Evolutionary conservation across 495 filamentous ascomycete species (phyloP).

Genomic region (Xylaria intraflava): DNA sequence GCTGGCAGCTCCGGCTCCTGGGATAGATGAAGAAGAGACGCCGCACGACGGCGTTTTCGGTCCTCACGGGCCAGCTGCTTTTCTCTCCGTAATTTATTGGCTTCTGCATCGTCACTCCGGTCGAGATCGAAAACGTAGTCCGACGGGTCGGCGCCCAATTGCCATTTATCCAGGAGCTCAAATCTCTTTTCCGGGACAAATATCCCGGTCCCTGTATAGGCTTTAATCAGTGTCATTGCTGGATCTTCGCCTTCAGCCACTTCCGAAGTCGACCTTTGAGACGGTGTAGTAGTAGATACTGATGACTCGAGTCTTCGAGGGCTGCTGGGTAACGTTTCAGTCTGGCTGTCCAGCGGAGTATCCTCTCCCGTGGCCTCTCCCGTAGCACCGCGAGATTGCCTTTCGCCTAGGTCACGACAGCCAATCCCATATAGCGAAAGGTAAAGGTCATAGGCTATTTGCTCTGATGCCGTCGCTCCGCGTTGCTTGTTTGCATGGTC

Average conservation of each 20-base stretch:
- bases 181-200: conserved; percentile 18
- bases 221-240: conserved; percentile 21
- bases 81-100: conserved; percentile 16
- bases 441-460: conserved; percentile 21
- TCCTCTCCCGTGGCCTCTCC: conserved; percentile 16
- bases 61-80: conserved; percentile 19
- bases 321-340: conserved; percentile 12
- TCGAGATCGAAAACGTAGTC: conserved; percentile 26
- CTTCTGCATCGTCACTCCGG: conserved; percentile 12
- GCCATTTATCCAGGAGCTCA: conserved; percentile 26
- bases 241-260: conserved; percentile 16
- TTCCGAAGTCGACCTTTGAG: conserved; percentile 8
- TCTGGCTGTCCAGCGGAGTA: conserved; percentile 21
- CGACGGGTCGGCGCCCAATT: conserved; percentile 15
- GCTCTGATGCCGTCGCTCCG: conserved; percentile 2
- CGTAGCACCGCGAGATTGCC: background rate
- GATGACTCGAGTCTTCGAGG: conserved; percentile 12
- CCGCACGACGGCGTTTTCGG: conserved; percentile 22
- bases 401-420: conserved; percentile 8
- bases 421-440: conserved; percentile 20
- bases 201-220: conserved; percentile 25
- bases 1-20: conserved; percentile 20
- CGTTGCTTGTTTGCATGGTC: conserved; percentile 1
- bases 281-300: conserved; percentile 2
- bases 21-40: conserved; percentile 18